Percentiles rank a stretch among this genome's conserved stretches.
phyloP scores from a whole-genome alignment of 257 asterid genomes.

The Fraxinus excelsior region DNA sequence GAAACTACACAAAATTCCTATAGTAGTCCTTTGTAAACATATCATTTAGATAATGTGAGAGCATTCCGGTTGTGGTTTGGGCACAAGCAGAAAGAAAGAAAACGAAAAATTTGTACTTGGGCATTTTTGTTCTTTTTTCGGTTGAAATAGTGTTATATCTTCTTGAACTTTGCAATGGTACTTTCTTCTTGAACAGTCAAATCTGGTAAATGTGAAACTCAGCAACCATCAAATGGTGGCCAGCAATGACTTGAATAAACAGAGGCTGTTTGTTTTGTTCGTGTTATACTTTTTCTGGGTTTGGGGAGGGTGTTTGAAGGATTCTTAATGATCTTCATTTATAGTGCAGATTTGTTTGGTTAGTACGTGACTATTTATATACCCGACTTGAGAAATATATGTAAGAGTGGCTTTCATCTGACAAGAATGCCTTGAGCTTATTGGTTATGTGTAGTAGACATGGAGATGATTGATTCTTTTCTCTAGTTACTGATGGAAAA shows the following conservation, averaged over 20 bases:
- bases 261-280: not conserved
- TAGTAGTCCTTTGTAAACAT: not conserved
- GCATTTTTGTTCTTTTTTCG: not conserved
- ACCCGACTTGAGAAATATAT: not conserved
- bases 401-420: not conserved
- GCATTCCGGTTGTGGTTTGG: not conserved
- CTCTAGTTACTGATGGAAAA: not conserved
- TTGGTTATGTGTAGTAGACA: not conserved
- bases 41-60: not conserved
- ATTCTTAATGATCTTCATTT: not conserved
- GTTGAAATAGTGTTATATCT: not conserved
- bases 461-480: not conserved
- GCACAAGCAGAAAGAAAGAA: not conserved
- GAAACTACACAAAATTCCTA: not conserved
- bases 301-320: not conserved
- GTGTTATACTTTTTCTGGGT: not conserved
- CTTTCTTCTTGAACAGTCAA: not conserved
- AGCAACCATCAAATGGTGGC: not conserved
- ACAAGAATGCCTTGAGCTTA: not conserved
- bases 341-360: not conserved
- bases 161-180: not conserved
- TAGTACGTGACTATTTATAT: not conserved
- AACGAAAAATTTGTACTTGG: not conserved
- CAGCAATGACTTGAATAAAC: not conserved
- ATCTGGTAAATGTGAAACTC: not conserved